Evolutionary conservation across 345 rosid genomes (phyloP).

Genomic region (Corchorus capsularis): DNA sequence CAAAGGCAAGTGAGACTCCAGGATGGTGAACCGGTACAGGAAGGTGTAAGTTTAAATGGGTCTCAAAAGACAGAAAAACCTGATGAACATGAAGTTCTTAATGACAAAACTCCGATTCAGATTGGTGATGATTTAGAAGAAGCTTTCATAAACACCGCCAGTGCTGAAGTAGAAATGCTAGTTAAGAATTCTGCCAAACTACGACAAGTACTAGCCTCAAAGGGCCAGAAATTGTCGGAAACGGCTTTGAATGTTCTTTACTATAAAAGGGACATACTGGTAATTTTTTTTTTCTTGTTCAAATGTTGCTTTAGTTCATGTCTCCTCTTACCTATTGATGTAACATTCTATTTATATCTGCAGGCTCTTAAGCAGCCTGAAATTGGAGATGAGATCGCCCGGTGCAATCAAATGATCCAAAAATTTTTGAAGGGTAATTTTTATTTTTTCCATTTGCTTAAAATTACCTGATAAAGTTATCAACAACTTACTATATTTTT

Average conservation of each 20-base stretch:
- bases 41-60: background rate
- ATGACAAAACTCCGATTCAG: background rate
- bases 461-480: no score
- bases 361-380: slow-evolving; percentile 68
- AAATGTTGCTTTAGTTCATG: slow-evolving; percentile 15
- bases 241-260: slow-evolving; percentile 53
- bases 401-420: slow-evolving; percentile 53
- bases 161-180: slow-evolving; percentile 14
- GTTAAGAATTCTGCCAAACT: slow-evolving; percentile 36
- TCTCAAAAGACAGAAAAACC: slow-evolving; percentile 19
- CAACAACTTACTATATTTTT: no score
- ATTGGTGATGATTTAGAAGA: background rate
- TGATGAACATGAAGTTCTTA: slow-evolving; percentile 16
- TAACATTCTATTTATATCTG: slow-evolving; percentile 11
- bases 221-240: slow-evolving; percentile 42
- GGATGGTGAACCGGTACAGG: slow-evolving; percentile 16
- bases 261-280: slow-evolving; percentile 66
- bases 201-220: slow-evolving; percentile 39
- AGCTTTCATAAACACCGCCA: slow-evolving; percentile 7
- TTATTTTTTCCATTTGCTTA: background rate
- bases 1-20: slow-evolving; percentile 24
- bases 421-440: slow-evolving; percentile 47
- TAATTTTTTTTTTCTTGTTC: slow-evolving; percentile 27
- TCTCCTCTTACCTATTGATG: background rate
- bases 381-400: slow-evolving; percentile 69